Base-by-base conservation (phyloP, 805 yeast genomes). In the Deakozyma indianensis region DNA sequence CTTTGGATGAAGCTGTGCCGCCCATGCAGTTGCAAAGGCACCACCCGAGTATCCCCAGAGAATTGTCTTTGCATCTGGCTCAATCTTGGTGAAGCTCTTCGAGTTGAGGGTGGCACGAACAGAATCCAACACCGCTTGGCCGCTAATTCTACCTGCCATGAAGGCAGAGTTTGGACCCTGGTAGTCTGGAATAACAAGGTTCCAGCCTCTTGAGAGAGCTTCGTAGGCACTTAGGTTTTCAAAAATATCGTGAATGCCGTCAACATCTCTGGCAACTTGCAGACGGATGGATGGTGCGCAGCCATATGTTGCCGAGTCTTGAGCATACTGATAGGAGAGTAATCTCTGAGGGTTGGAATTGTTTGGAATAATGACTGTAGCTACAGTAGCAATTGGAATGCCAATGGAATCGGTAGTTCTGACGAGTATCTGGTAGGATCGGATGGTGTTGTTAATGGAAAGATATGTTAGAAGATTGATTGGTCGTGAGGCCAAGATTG, bases 91-190 rank as follows among this genome's bases (percentile, higher is more conserved):
- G 35, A 43, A 20, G 27, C 45, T 40, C 23, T 25, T 27, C 18
- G 52, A 44, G 20, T 42, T 22, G 41, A 52, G 48, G 35, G 41
- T 51, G 3, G 61, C 61, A 15, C 53, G 44, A n/a, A 57, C 35
- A 3, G 58, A 53, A 45, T 57, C 60, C n/a, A 57, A 48, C n/a
- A 52, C 51, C 15, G 55, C 51, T 7, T 51, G 48, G 22, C 62
- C 62, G 23, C 52, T 48, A 23, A 48, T 48, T 35, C 44, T 38
- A 15, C 62, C 62, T 11, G 58, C 57, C n/a, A 52, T 45, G 42
- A 57, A 58, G 4, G 60, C 48, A 23, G 60, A 54, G 27, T 48
- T 47, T 41, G 55, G 52, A 21, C 62, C 62, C 45, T 57, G 59
- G 47, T 58, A 55, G 44, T 58, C 61, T 5, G 61, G 58, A 23